Percentiles rank a stretch among this genome's conserved stretches.
phyloP scores from a whole-genome alignment of 345 rosid species.

The Turritis glabra region DNA sequence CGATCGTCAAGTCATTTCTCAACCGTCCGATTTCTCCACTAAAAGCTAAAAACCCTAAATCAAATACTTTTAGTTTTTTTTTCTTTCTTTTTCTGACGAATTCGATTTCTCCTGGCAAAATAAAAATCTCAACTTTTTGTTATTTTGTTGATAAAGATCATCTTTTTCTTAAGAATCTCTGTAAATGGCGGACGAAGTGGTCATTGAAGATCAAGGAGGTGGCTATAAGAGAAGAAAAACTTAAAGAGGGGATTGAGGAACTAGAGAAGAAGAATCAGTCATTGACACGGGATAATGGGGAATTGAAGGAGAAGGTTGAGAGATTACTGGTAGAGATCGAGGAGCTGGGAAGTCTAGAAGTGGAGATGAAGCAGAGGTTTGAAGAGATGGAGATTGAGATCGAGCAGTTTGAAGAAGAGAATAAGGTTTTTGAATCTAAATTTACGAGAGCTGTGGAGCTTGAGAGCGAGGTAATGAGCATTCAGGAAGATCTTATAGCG shows the following conservation, averaged over 20 bases:
- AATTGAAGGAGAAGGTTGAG: constrained; percentile 38
- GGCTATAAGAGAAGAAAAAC: constrained; percentile 15
- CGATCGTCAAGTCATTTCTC: not conserved
- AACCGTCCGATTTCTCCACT: not conserved
- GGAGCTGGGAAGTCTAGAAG: constrained; percentile 36
- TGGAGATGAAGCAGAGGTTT: constrained; percentile 40
- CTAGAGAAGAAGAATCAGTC: constrained; percentile 55
- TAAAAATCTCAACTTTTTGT: too few relatives aligned
- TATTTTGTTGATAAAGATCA: too few relatives aligned
- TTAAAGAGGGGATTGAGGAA: constrained; percentile 34
- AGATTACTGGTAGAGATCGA: constrained; percentile 39
- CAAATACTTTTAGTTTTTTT: not conserved
- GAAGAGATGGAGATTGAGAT: constrained; percentile 24
- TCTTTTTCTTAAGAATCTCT: too few relatives aligned
- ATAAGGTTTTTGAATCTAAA: constrained; percentile 45
- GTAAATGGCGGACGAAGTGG: too few relatives aligned
- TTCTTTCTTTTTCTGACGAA: not conserved
- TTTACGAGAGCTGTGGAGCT: constrained; percentile 52
- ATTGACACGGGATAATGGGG: constrained; percentile 34
- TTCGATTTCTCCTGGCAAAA: not conserved
- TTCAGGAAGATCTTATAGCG: not conserved
- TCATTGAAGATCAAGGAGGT: not conserved
- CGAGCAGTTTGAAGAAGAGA: constrained; percentile 45
- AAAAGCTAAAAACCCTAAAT: not conserved
- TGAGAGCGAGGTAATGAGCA: constrained; percentile 43